A percentile compares a stretch with the other conserved stretches of the same genome.
phyloP scores from a whole-genome alignment of 257 asterid genomes.

The Jacaranda mimosifolia region DNA sequence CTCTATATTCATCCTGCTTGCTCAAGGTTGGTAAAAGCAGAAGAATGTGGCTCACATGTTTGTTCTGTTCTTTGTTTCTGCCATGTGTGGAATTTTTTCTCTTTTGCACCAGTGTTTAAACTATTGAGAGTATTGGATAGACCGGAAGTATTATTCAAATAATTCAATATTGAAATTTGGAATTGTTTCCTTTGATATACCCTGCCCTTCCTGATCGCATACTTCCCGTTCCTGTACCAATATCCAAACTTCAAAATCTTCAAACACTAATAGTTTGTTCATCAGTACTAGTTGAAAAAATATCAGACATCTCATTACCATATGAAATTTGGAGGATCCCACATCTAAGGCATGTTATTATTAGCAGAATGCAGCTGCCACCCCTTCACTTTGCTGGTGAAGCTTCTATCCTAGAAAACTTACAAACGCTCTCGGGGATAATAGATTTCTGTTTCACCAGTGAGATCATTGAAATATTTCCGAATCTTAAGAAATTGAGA shows the following conservation, averaged over 20 bases:
- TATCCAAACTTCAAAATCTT: slow-evolving; percentile 1
- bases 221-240: not conserved
- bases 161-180: not conserved
- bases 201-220: not conserved
- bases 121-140: not conserved
- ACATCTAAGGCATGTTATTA: not conserved
- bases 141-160: not conserved
- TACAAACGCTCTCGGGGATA: not conserved
- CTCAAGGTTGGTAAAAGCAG: not conserved
- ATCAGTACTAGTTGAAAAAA: not conserved
- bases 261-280: not conserved
- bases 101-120: not conserved
- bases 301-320: not conserved
- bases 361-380: not conserved
- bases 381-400: not conserved
- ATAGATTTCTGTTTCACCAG: too few relatives aligned
- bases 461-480: too few relatives aligned
- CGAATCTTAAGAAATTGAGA: too few relatives aligned
- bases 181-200: not conserved
- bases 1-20: not conserved
- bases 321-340: not conserved
- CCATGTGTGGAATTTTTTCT: not conserved
- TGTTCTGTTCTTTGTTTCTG: not conserved
- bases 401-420: not conserved
- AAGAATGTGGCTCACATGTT: not conserved